Evolutionary conservation across 768 basidiomycete genomes (phyloP), one percentile per base, ranked within the genome.

Genomic region (Hortiboletus campestris): DNA sequence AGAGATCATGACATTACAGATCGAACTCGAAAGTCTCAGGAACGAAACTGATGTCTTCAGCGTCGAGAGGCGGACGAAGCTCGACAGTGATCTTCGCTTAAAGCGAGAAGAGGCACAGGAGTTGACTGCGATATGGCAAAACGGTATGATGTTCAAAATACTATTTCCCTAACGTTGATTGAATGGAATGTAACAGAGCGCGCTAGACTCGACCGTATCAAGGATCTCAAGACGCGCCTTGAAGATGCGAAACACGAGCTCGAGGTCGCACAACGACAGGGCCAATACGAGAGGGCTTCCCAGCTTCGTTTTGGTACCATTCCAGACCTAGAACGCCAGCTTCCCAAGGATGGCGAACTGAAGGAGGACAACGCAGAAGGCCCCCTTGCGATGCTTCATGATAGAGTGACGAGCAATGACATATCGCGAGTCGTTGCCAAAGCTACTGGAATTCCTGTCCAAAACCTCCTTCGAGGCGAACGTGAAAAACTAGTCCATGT

Each of bases 371-470:
- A 53, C 17, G 57, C 70, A 32, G 67, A 63, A 10, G 63, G 71
- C 28, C 81, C 83, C 34, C 71, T 86, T 36, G 70, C 80, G 13
- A 88, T 90, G 81, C 75, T 95, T 34, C 86, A 93, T 61, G 93
- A 94, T 58, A 78, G 91, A 39, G 91, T 97, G 9, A 94, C 89
- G 8, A 86, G 86, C n/a, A 85, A 84, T 62, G 92, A 95, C 68
- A 94, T 96, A 46, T 84, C 94, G 2, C 78, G 89, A 3, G 94
- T 95, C 20, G 88, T 95, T 4, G 91, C 91, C 8, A 89, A 87
- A 66, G 80, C 89, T 0, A 97, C 94, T 1, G 94, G 94, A 7
- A 94, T 96, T 28, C 94, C 94, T 0, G 92, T 95, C 2, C 84
- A 91, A 70, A 94, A 88, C 64, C 72, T 96, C 57, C 72, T 96